Base-by-base conservation (phyloP, 192 early-diverging fungal species). In the Coemansia sp. region DNA sequence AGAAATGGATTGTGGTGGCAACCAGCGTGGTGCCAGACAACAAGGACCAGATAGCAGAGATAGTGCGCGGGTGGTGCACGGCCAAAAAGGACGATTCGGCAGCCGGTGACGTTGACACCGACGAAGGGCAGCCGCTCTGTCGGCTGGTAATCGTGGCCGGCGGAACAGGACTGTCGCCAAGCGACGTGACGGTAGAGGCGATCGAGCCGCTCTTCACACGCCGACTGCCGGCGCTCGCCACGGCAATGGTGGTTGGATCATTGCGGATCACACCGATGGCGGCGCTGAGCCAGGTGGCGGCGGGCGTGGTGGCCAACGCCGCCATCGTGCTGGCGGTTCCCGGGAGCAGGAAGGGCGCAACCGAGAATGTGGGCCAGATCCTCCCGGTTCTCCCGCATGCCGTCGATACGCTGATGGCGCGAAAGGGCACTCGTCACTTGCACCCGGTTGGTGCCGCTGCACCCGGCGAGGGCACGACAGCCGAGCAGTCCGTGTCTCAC, bases 181-280 rank as follows among this genome's bases (percentile, higher is more conserved):
- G 92, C 55, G 97, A 99, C 65, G 87, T 88, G 8, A 97, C 97
- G 3, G 92, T 95, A 4, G 94, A 94, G 80, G 94, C 94, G 1
- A 67, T 98, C 12, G 62, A 78, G 19, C 89, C 90, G n/a, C 66
- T 95, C 49, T 83, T 96, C 39, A 84, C 88, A 16, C 83, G 87
- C 65, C 63, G 69, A 5, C 88, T 93, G 1, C 87, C 90, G 1
- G 91, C 94, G n/a, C 83, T 99, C 36, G 85, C 87, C 0, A 90
- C 88, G 15, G 77, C 92, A 1, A 90, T 99, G 86, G 74, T 97
- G 32, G 66, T 85, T 2, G 85, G 86, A 6, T 93, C 92, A 6
- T 76, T 99, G 37, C 62, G 64, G 12, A 93, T 91, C 56, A 99
- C 97, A 3, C 93, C 93, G 8, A 87, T 95, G 79, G 97, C 97